Conservation (phyloP, 2,329 filamentous ascomycete species). For the Botrytis deweyae region DNA sequence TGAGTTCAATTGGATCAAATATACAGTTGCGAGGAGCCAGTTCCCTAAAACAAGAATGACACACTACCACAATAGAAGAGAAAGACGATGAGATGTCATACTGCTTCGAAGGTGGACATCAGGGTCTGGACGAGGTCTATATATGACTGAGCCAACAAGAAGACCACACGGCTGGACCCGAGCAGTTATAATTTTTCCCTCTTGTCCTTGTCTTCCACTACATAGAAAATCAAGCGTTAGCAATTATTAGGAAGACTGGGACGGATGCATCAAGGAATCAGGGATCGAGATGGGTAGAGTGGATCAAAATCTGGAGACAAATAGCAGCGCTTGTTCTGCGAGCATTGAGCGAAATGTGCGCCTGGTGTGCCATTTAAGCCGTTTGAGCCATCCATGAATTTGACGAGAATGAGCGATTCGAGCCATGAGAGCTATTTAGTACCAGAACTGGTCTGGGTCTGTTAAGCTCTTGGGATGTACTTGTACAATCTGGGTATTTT, state of each 20-base stretch:
- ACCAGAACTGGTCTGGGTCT: conserved; percentile 11
- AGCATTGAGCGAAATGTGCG: conserved; percentile 24
- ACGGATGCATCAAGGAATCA: conserved; percentile 30
- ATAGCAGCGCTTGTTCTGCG: conserved; percentile 23
- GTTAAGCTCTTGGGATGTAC: conserved; percentile 3
- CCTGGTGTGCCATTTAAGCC: conserved; percentile 20
- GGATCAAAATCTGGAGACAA: conserved; percentile 29
- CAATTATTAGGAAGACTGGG: conserved; percentile 22
- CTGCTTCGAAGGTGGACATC: conserved; percentile 22
- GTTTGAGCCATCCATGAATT: conserved; percentile 14
- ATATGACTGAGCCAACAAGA: conserved; percentile 30
- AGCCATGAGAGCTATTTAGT: conserved; percentile 10
- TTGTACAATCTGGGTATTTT: conserved; percentile 19
- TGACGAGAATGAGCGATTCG: conserved; percentile 6
- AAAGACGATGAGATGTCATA: conserved; percentile 35
- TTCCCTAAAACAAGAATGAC: conserved; percentile 29
- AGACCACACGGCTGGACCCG: conserved; percentile 32
- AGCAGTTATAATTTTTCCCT: conserved; percentile 34
- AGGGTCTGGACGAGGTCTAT: conserved; percentile 33
- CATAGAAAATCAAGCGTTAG: conserved; percentile 32
- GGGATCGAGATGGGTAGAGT: conserved; percentile 27
- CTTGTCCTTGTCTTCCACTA: conserved; percentile 18
- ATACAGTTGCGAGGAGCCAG: conserved; percentile 30
- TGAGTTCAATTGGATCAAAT: conserved; percentile 33
- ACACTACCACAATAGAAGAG: conserved; percentile 20